Percentiles rank a stretch among this genome's conserved stretches.
Conservation (phyloP, 1,139 yeast genomes). For the Lodderomyces orthopsilosis region DNA sequence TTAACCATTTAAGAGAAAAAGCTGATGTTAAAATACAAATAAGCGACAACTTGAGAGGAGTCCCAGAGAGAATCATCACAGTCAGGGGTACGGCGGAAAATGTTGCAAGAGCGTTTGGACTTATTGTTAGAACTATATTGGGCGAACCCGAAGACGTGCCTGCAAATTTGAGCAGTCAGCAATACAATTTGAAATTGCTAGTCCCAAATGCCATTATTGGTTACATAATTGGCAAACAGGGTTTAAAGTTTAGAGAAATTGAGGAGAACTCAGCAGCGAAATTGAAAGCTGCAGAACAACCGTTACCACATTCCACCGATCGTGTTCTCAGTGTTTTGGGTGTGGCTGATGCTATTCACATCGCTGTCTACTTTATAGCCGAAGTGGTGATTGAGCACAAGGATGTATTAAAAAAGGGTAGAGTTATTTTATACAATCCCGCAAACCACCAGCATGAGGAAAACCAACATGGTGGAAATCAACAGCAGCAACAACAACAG, state of each 20-base stretch:
- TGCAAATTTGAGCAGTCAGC: constrained; percentile 53
- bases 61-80: constrained; percentile 74
- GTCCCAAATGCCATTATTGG: constrained; percentile 85
- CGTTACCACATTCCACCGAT: constrained; percentile 79
- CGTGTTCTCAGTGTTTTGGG: constrained; percentile 71
- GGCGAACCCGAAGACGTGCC: constrained; percentile 70
- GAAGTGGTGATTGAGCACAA: constrained; percentile 64
- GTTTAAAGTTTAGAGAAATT: constrained; percentile 73
- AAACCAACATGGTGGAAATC: constrained; percentile 7
- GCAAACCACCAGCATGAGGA: constrained; percentile 42
- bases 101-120: constrained; percentile 81
- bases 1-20: constrained; percentile 60
- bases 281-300: constrained; percentile 71
- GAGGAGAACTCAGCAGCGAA: constrained; percentile 83
- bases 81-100: constrained; percentile 76
- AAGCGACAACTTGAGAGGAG: constrained; percentile 72
- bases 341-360: constrained; percentile 84
- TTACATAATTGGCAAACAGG: constrained; percentile 76
- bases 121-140: constrained; percentile 63
- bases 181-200: constrained; percentile 57
- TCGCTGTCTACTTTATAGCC: constrained; percentile 74
- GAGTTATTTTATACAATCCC: constrained; percentile 65
- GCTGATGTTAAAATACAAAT: constrained; percentile 70
- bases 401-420: constrained; percentile 47
- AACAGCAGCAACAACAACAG: constrained; percentile 1